phyloP scores from a whole-genome alignment of 768 basidiomycete genomes.

The Leccinum boreale region DNA sequence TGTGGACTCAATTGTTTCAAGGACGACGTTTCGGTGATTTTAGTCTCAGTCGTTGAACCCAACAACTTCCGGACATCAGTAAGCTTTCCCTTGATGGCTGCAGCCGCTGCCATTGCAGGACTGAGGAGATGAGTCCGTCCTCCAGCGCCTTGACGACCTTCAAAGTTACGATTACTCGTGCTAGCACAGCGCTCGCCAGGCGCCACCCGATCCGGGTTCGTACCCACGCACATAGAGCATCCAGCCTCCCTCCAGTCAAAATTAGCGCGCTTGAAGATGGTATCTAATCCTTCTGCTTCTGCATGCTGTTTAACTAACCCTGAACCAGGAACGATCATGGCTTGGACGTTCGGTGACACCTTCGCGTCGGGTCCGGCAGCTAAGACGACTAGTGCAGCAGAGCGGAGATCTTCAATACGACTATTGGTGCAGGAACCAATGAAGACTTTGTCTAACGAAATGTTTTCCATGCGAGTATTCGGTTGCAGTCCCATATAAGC shows the following conservation, averaged over 20 bases:
- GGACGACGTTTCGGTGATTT: slow-evolving; percentile 41
- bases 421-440: slow-evolving; percentile 95
- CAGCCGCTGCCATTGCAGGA: slow-evolving; percentile 91
- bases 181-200: slow-evolving; percentile 86
- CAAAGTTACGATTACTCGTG: slow-evolving; percentile 92
- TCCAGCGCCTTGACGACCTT: slow-evolving; percentile 84
- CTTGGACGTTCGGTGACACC: slow-evolving; percentile 70
- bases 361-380: slow-evolving; percentile 71
- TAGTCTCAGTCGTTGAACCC: slow-evolving; percentile 42
- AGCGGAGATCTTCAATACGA: slow-evolving; percentile 86
- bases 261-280: slow-evolving; percentile 83
- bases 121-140: slow-evolving; percentile 87
- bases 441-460: slow-evolving; percentile 85
- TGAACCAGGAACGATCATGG: slow-evolving; percentile 92
- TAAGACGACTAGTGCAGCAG: slow-evolving; percentile 74
- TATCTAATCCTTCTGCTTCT: slow-evolving; percentile 84
- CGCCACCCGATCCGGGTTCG: slow-evolving; percentile 89
- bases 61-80: slow-evolving; percentile 81
- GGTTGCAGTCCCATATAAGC: slow-evolving; percentile 84
- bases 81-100: slow-evolving; percentile 80
- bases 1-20: slow-evolving; percentile 69
- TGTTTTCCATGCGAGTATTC: slow-evolving; percentile 75
- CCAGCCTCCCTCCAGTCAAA: slow-evolving; percentile 96
- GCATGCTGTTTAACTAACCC: slow-evolving; percentile 89
- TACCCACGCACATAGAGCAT: slow-evolving; percentile 94